phyloP scores from a whole-genome alignment of 768 basidiomycete species.

The Tephrocybe rancida region DNA sequence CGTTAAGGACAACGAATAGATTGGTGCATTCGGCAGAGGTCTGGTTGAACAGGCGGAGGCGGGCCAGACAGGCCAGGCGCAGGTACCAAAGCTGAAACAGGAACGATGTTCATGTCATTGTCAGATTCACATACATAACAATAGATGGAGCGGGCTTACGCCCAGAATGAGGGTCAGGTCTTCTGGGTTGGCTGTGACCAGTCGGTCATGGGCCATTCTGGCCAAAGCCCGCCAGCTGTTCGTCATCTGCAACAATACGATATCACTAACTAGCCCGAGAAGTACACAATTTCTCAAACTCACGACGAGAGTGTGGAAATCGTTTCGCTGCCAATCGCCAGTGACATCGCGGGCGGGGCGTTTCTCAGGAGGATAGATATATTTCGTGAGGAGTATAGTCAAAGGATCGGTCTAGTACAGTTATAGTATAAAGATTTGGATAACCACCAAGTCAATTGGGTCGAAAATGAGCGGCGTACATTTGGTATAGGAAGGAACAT shows the following conservation, averaged over 20 bases:
- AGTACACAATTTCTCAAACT: constrained; percentile 33
- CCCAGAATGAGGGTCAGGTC: constrained; percentile 66
- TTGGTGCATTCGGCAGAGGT: constrained; percentile 84
- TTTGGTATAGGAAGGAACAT: constrained; percentile 92
- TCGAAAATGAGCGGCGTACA: constrained; percentile 64
- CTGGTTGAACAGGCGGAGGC: constrained; percentile 84
- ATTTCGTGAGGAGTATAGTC: constrained; percentile 80
- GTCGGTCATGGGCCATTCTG: constrained; percentile 79
- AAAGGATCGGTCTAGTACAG: constrained; percentile 79
- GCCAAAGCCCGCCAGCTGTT: constrained; percentile 88
- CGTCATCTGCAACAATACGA: constrained; percentile 60
- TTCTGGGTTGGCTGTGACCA: constrained; percentile 71
- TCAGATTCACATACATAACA: background rate
- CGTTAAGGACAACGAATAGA: constrained; percentile 70
- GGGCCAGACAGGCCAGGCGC: constrained; percentile 75
- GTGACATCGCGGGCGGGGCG: constrained; percentile 72
- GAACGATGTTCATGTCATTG: background rate
- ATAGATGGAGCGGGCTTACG: constrained; percentile 43
- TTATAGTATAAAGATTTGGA: constrained; percentile 48
- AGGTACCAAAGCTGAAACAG: constrained; percentile 75
- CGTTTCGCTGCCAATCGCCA: constrained; percentile 73
- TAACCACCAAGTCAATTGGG: constrained; percentile 64
- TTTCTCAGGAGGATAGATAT: constrained; percentile 75
- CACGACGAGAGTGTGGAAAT: constrained; percentile 82
- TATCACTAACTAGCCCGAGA: constrained; percentile 22